Conservation (phyloP, 306 rosid species). For the Echinosophora koreensis region DNA sequence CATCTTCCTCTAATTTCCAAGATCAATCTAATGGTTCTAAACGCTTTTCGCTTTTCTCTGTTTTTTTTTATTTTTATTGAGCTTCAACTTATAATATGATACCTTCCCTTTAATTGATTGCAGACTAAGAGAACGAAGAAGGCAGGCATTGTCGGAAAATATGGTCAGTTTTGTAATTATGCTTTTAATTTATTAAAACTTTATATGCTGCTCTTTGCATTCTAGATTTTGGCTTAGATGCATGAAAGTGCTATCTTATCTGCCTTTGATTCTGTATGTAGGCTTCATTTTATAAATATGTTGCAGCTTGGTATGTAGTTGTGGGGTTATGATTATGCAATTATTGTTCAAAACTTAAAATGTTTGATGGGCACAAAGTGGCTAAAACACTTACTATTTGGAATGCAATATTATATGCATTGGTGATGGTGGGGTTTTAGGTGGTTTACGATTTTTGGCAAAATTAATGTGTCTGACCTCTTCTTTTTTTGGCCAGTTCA, state of each 20-base stretch:
- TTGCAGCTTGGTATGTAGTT: not conserved
- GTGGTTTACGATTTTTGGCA: not conserved
- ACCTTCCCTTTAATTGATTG: not conserved
- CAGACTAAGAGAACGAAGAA: slow-evolving; percentile 92
- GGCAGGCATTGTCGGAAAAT: slow-evolving; percentile 82
- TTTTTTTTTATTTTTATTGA: not conserved
- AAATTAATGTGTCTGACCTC: not conserved
- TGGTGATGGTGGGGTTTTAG: not conserved
- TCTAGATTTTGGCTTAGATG: not conserved
- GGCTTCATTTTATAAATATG: not conserved
- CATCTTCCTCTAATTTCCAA: not conserved
- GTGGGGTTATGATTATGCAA: not conserved
- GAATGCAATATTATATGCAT: not conserved
- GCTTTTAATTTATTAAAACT: not conserved
- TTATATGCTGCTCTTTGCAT: not conserved
- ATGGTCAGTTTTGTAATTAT: slow-evolving; percentile 53
- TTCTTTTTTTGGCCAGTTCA: not conserved
- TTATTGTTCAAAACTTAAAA: not conserved
- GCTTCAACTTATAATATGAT: not conserved
- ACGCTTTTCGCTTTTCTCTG: not conserved
- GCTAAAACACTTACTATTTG: not conserved
- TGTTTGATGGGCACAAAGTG: not conserved
- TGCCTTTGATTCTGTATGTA: not conserved
- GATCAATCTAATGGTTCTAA: too few relatives aligned
- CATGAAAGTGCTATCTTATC: not conserved